Evolutionary conservation across 2,329 filamentous ascomycete genomes (phyloP).

Genomic region (Ceratocystis lukuohia): DNA sequence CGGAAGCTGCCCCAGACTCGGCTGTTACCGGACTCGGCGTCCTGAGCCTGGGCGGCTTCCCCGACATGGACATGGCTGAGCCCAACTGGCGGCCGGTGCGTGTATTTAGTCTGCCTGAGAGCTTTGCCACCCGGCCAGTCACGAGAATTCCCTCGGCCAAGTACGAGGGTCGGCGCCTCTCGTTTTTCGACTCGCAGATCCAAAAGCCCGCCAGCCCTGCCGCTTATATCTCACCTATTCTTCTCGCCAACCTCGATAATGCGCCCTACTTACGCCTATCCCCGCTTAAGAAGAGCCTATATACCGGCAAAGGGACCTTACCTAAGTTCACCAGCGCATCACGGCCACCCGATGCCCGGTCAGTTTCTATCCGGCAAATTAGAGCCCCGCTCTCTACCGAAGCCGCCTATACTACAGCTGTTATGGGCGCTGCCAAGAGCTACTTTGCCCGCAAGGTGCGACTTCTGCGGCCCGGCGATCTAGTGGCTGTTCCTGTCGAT

Average conservation of each 20-base stretch:
- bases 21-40: constrained; percentile 51
- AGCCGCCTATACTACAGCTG: constrained; percentile 66
- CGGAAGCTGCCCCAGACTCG: constrained; percentile 66
- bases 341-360: constrained; percentile 48
- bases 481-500: constrained; percentile 81
- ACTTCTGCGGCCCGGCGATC: constrained; percentile 72
- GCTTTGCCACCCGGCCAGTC: constrained; percentile 47
- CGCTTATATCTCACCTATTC: constrained; percentile 69
- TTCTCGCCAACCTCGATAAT: constrained; percentile 73
- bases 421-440: constrained; percentile 74
- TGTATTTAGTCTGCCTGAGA: constrained; percentile 78
- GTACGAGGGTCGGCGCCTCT: constrained; percentile 38
- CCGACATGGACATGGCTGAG: constrained; percentile 40
- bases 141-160: constrained; percentile 46
- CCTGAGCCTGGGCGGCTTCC: constrained; percentile 54
- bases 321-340: constrained; percentile 42
- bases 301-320: constrained; percentile 39
- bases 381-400: constrained; percentile 82
- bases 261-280: constrained; percentile 69
- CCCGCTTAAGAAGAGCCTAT: constrained; percentile 44
- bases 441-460: constrained; percentile 76
- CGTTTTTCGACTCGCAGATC: constrained; percentile 57
- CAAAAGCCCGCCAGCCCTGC: constrained; percentile 44
- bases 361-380: constrained; percentile 79
- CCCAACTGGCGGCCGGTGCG: constrained; percentile 67